Evolutionary conservation across 2,329 filamentous ascomycete genomes (phyloP), one percentile per base, ranked within the genome.

Genomic region (Alternaria viburni): DNA sequence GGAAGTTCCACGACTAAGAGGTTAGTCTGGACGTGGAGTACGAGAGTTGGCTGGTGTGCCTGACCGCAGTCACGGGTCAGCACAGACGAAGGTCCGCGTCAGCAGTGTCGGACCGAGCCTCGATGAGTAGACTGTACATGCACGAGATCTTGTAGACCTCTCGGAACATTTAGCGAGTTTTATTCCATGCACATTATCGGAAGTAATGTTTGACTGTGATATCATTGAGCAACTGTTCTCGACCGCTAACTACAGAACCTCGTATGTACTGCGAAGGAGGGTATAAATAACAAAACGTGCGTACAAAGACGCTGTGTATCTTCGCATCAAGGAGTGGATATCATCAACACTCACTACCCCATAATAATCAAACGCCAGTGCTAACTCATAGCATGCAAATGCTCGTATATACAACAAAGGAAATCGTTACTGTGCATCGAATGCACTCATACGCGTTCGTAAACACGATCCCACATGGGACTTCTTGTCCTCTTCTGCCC

Each of bases 1-100:
- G 96, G 81, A 97, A 91, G 84, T 99, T 98, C 88, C 92, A 89
- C 78, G 94, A 98, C 80, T 99, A 90, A 79, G 75, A 51, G 5
- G 15, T 26, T 41, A 13, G 50, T 55, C 7, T 47, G n/a, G 26
- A 28, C 6, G 45, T 23, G 12, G 51, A 15, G n/a, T 30, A 52
- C 28, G 41, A 54, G 47, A 57, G 43, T n/a, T 32, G 55, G 41
- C 51, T 55, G 26, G 44, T 12, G 36, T 54, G 36, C 32, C 25
- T n/a, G 46, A 28, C 46, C 36, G 50, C 36, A 32, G 47, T 41
- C 44, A 15, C 28, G 43, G 13, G 19, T 17, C 62, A 62, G 43
- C 52, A 43, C 43, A 49, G n/a, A n/a, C 19, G 13, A 52, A 15
- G 28, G 47, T 57, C 26, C 23, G 21, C 54, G 26, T 52, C 36